Percentiles rank a stretch among this genome's conserved stretches.
phyloP scores from a whole-genome alignment of 2,329 filamentous ascomycete species.

The Aspergillus pseudoglaucus region DNA sequence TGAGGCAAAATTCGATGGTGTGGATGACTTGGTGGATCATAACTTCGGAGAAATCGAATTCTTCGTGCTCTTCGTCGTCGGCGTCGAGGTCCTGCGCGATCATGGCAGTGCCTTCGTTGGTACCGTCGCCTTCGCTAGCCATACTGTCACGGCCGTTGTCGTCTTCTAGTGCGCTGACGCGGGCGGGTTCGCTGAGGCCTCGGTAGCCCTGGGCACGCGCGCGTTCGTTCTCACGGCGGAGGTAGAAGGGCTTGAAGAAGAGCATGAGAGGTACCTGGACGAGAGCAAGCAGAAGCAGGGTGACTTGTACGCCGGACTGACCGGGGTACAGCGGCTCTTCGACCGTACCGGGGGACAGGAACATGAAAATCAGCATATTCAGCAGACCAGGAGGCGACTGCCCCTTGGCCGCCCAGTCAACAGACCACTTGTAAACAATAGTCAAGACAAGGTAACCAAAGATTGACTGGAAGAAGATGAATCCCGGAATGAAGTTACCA shows the following conservation, averaged over 20 bases:
- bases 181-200: slow-evolving; percentile 80
- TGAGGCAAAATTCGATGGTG: slow-evolving; percentile 98
- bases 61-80: slow-evolving; percentile 74
- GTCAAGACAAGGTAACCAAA: slow-evolving; percentile 93
- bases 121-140: slow-evolving; percentile 67
- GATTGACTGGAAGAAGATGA: slow-evolving; percentile 99
- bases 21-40: slow-evolving; percentile 99
- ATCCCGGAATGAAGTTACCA: slow-evolving; percentile 94
- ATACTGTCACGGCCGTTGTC: slow-evolving; percentile 65
- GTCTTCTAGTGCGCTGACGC: slow-evolving; percentile 82
- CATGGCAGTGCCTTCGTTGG: slow-evolving; percentile 78
- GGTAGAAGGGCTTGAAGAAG: slow-evolving; percentile 91
- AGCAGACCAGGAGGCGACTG: slow-evolving; percentile 74
- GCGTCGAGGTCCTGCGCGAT: slow-evolving; percentile 71
- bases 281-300: slow-evolving; percentile 75
- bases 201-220: slow-evolving; percentile 84
- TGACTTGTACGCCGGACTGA: slow-evolving; percentile 68
- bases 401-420: slow-evolving; percentile 70
- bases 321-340: slow-evolving; percentile 66
- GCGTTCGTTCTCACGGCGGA: slow-evolving; percentile 87
- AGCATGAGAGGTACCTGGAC: slow-evolving; percentile 83
- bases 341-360: slow-evolving; percentile 73
- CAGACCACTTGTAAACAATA: slow-evolving; percentile 94
- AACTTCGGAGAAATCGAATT: slow-evolving; percentile 93
- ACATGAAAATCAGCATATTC: slow-evolving; percentile 99